Evolutionary conservation across 352 stramenopile species (phyloP).

Genomic region (Globisporangium alternatum): DNA sequence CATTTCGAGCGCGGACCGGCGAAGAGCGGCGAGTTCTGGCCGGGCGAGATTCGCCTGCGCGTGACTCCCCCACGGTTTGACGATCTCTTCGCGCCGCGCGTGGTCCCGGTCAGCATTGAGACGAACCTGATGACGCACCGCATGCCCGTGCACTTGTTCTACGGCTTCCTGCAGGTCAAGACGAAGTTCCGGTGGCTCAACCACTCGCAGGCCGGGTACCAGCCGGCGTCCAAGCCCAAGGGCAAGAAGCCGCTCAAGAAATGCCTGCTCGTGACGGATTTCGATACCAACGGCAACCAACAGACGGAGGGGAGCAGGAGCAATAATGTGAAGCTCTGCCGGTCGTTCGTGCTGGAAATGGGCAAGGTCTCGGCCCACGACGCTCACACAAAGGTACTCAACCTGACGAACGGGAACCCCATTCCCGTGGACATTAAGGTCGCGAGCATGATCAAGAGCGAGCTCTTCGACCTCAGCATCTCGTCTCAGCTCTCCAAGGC

Average conservation of each 20-base stretch:
- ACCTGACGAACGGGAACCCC: conserved; percentile 48
- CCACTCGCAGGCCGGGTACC: background rate
- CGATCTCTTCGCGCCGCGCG: conserved; percentile 9
- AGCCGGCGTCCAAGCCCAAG: background rate
- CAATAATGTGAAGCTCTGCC: conserved; percentile 28
- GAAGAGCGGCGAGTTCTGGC: conserved; percentile 25
- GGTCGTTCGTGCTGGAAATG: conserved; percentile 40
- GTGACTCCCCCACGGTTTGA: conserved; percentile 17
- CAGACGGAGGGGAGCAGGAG: background rate
- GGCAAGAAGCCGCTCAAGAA: conserved; percentile 2
- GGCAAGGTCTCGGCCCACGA: conserved; percentile 33
- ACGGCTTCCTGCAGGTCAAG: conserved; percentile 32
- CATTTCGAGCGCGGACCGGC: conserved; percentile 26
- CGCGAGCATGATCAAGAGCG: conserved; percentile 13
- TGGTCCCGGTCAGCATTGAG: conserved; percentile 31
- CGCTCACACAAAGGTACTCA: conserved; percentile 30
- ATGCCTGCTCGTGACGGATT: conserved; percentile 6
- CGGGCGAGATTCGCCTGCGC: conserved; percentile 25
- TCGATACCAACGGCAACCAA: background rate
- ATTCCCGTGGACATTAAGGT: conserved; percentile 30
- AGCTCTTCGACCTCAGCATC: conserved; percentile 26
- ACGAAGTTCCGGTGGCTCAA: conserved; percentile 23
- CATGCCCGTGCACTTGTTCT: conserved; percentile 32
- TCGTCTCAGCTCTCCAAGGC: conserved; percentile 13
- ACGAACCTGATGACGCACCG: conserved; percentile 39